These are phyloP conservation scores for Alternaria ethzedia DNA, from an alignment of 2,329 filamentous ascomycete genomes.

Conservation along the genomic window DNA sequence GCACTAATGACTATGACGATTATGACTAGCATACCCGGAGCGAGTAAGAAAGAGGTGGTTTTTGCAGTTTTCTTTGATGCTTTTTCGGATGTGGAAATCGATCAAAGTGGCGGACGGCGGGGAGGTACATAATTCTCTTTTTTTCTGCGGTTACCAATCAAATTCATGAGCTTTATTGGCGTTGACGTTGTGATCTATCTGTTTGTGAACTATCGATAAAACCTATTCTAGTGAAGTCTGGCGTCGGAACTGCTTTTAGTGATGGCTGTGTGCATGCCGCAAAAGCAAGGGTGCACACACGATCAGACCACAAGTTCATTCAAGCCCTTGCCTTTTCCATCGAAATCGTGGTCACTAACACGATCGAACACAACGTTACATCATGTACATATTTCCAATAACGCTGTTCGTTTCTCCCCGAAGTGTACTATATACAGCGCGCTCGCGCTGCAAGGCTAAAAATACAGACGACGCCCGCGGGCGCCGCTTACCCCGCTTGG, in stretches of 20 bases:
- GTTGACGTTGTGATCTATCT: neutral
- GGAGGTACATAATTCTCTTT: conserved; percentile 14
- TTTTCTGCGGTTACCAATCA: conserved; percentile 1
- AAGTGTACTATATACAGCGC: conserved; percentile 1
- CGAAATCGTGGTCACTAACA: neutral
- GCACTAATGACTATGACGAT: conserved; percentile 46
- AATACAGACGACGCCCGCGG: neutral
- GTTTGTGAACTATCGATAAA: neutral
- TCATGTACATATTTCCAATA: neutral
- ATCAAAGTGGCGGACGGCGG: conserved; percentile 1
- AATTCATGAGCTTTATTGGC: conserved; percentile 7
- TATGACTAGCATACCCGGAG: conserved; percentile 46
- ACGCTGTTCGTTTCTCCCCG: neutral
- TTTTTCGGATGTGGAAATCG: conserved; percentile 1
- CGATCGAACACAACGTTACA: neutral
- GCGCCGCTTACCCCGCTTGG: conserved; percentile 5
- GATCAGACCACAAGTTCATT: conserved; percentile 15
- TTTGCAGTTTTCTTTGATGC: conserved; percentile 17
- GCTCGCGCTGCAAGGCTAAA: neutral
- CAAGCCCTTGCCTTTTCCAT: neutral
- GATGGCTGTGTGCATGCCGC: conserved; percentile 6
- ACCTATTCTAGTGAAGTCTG: neutral
- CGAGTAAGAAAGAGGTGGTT: conserved; percentile 27
- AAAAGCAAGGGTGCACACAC: neutral
- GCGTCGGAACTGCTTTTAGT: conserved; percentile 3